phyloP scores from a whole-genome alignment of 2,329 filamentous ascomycete species.

The Myrmaecium sp. region DNA sequence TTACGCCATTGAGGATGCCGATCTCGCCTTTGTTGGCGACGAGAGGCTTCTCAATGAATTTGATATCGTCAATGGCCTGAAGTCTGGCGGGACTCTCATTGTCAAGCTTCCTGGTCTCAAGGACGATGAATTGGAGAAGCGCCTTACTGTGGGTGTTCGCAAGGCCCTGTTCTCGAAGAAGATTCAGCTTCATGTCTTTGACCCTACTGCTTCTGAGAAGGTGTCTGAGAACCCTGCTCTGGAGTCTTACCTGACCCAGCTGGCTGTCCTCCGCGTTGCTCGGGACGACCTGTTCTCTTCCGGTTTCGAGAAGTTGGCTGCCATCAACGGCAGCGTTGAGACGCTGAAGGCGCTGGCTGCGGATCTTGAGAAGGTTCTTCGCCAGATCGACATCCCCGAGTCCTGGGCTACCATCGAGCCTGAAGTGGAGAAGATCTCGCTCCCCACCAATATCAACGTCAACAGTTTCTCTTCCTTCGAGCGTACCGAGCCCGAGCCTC shows the following conservation, averaged over 20 bases:
- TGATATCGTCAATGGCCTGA: slow-evolving; percentile 54
- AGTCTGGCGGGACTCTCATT: slow-evolving; percentile 54
- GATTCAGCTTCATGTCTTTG: slow-evolving; percentile 57
- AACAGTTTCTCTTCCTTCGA: slow-evolving; percentile 75
- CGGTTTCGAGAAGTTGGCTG: slow-evolving; percentile 48
- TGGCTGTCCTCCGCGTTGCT: slow-evolving; percentile 69
- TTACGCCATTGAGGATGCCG: slow-evolving; percentile 63
- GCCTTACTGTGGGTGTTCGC: slow-evolving; percentile 52
- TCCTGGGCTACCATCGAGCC: slow-evolving; percentile 63
- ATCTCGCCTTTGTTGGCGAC: slow-evolving; percentile 63
- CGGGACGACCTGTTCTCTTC: slow-evolving; percentile 47
- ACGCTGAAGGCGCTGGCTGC: slow-evolving; percentile 42
- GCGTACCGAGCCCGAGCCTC: slow-evolving; percentile 54
- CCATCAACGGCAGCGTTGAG: slow-evolving; percentile 42
- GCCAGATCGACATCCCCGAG: slow-evolving; percentile 57
- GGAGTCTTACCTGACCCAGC: slow-evolving; percentile 53
- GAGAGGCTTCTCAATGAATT: slow-evolving; percentile 66
- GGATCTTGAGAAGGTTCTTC: slow-evolving; percentile 51
- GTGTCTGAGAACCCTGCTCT: slow-evolving; percentile 46
- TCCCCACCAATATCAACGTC: slow-evolving; percentile 48
- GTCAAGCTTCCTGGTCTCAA: slow-evolving; percentile 65
- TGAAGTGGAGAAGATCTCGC: slow-evolving; percentile 30
- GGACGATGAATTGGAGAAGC: slow-evolving; percentile 79
- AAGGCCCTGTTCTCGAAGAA: slow-evolving; percentile 54
- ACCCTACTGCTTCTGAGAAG: slow-evolving; percentile 50